Evolutionary conservation across 2,329 filamentous ascomycete species (phyloP), one percentile per base, ranked within the genome.

Genomic region (Fonsecaea pugnacius): DNA sequence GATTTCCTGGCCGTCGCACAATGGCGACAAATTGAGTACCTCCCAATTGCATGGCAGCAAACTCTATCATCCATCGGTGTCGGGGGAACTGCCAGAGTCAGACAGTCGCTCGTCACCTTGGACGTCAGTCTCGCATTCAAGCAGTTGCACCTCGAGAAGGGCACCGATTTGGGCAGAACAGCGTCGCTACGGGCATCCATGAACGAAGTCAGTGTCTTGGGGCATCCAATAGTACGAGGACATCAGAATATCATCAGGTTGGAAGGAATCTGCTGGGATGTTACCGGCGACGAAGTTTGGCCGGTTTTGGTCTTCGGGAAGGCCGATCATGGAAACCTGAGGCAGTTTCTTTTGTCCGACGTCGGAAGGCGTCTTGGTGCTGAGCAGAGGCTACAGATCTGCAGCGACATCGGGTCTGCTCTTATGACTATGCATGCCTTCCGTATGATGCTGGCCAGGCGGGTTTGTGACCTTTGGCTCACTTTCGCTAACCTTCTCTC

Each of bases 231-330:
- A 21, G 16, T 46, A 4, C 40, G 40, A 21, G 16, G 21, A 21
- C 40, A 46, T 46, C 40, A 4, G 5, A n/a, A 46, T 14, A 21
- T 46, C 40, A 21, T 46, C 40, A n/a, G 40, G 12, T 14, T 46
- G 14, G 40, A 46, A 46, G 40, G 40, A n/a, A 46, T 46, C 21
- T 46, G 40, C 40, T 46, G 40, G 40, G 40, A 46, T 14, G 21
- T 46, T 14, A 6, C 40, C 14, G 16, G 40, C 14, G 40, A 46
- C 40, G 5, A 46, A n/a, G 21, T 46, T 21, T 46, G 16, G 21
- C 40, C 40, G 40, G 40, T 46, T 46, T 21, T 46, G 16, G 40
- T 46, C 21, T 46, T 46, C 21, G 4, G 21, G 21, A 46, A 46
- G 40, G 40, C 40, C 5, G 16, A 46, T 6, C 14, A n/a, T n/a